Evolutionary conservation across 495 filamentous ascomycete species (phyloP).

Genomic region (Penicillium paradoxum): DNA sequence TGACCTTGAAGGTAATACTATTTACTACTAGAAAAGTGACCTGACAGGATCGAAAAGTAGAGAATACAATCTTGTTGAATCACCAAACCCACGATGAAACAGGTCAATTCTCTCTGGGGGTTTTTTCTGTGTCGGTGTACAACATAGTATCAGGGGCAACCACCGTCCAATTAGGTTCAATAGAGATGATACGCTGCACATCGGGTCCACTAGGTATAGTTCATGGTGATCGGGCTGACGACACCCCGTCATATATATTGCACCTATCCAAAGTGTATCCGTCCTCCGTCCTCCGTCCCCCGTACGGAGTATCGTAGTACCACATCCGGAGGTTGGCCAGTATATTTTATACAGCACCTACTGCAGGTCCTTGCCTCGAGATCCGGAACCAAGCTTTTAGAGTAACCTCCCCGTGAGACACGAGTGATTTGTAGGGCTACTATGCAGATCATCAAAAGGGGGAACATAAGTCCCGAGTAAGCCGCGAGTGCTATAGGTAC

Average conservation of each 20-base stretch:
- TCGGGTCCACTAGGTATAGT: constrained; percentile 16
- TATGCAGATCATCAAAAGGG: neutral
- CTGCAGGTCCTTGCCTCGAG: neutral
- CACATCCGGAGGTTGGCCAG: too few relatives aligned
- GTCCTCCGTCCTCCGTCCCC: too few relatives aligned
- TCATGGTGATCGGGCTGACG: constrained; percentile 19
- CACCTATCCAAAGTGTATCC: too few relatives aligned
- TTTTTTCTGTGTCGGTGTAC: neutral
- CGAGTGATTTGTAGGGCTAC: neutral
- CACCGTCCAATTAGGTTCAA: constrained; percentile 9
- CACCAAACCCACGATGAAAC: neutral
- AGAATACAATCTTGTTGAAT: neutral
- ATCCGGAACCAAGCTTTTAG: neutral
- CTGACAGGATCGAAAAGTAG: neutral
- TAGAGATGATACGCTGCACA: constrained; percentile 1
- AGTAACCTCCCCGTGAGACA: neutral
- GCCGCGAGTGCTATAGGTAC: neutral
- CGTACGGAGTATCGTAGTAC: too few relatives aligned
- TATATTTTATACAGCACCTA: neutral
- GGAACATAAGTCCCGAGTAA: neutral
- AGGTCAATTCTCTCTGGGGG: neutral
- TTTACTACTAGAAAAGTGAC: neutral
- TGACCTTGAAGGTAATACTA: neutral
- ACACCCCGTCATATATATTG: constrained; percentile 13
- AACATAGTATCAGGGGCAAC: constrained; percentile 7